A percentile compares a stretch with the other conserved stretches of the same genome.
These are phyloP conservation scores for Penstemon barbatus DNA, from an alignment of 257 asterid genomes.

Conservation along the genomic window DNA sequence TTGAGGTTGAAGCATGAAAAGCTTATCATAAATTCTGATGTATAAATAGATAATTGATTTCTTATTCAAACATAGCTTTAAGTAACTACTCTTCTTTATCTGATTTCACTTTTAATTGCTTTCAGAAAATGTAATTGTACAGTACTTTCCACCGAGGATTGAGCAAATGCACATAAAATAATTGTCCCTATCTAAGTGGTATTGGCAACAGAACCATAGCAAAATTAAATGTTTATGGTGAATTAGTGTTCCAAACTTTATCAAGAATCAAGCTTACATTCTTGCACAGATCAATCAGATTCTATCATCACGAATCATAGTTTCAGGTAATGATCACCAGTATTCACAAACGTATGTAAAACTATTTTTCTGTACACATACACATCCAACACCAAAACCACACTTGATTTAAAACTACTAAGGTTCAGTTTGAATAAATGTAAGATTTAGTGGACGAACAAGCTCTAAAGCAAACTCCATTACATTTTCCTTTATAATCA, in stretches of 20 bases:
- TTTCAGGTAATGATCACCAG: too few species aligned
- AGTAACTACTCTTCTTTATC: neutral
- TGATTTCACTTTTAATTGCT: slow-evolving; percentile 11
- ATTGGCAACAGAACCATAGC: slow-evolving; percentile 1
- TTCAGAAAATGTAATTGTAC: neutral
- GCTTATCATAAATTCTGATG: slow-evolving; percentile 8
- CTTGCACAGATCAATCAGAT: neutral
- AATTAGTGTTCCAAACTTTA: slow-evolving; percentile 3
- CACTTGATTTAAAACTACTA: too few species aligned
- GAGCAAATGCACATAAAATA: neutral
- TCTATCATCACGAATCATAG: too few species aligned
- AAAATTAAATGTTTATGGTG: neutral
- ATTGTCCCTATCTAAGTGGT: neutral
- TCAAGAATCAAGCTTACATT: slow-evolving; percentile 3
- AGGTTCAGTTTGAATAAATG: too few species aligned
- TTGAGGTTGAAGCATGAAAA: neutral
- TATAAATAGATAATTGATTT: neutral
- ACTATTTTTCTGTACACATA: too few species aligned
- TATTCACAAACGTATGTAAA: too few species aligned
- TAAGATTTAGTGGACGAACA: too few species aligned
- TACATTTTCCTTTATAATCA: too few species aligned
- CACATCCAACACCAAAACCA: too few species aligned
- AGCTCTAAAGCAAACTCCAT: too few species aligned
- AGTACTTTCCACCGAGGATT: slow-evolving; percentile 1
- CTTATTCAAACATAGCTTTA: neutral